Evolutionary conservation across 2,329 filamentous ascomycete species (phyloP).

Genomic region (Fusarium armeniacum): DNA sequence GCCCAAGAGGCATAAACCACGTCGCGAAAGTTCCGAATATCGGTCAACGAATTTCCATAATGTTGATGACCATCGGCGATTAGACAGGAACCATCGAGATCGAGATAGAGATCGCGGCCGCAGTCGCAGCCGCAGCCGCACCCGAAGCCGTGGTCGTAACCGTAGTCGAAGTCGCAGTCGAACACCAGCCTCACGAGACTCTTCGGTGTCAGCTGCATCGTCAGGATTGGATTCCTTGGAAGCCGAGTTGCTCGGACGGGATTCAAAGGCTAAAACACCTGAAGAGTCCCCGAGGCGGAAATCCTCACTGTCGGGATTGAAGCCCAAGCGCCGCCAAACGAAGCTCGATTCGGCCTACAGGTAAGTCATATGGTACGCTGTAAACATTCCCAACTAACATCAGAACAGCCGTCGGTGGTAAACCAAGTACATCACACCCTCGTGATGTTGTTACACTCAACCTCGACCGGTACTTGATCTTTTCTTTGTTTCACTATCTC

Average conservation of each 20-base stretch:
- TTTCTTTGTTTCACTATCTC: conserved; percentile 24
- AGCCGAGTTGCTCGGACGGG: conserved; percentile 56
- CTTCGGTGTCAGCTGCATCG: conserved; percentile 52
- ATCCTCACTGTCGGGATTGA: conserved; percentile 41
- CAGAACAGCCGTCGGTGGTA: conserved; percentile 56
- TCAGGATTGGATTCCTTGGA: conserved; percentile 58
- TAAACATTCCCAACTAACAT: conserved; percentile 28
- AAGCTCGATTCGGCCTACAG: conserved; percentile 58
- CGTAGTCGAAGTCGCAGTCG: conserved; percentile 30
- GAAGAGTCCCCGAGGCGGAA: conserved; percentile 45
- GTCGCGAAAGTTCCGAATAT: conserved; percentile 33
- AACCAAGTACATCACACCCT: conserved; percentile 10
- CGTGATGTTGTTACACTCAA: conserved; percentile 13
- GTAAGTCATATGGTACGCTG: conserved; percentile 41
- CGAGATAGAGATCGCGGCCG: conserved; percentile 28
- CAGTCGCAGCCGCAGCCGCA: conserved; percentile 11
- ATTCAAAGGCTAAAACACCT: conserved; percentile 51
- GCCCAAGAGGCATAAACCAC: conserved; percentile 28
- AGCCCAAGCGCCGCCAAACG: conserved; percentile 52
- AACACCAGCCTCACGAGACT: conserved; percentile 50
- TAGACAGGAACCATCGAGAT: conserved; percentile 35
- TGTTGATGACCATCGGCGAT: conserved; percentile 35
- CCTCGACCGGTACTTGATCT: conserved; percentile 32
- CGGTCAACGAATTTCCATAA: conserved; percentile 23
- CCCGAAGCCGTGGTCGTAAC: conserved; percentile 21